Evolutionary conservation across 768 basidiomycete species (phyloP), one percentile per base, ranked within the genome.

Genomic region (Pluteus cervinus): DNA sequence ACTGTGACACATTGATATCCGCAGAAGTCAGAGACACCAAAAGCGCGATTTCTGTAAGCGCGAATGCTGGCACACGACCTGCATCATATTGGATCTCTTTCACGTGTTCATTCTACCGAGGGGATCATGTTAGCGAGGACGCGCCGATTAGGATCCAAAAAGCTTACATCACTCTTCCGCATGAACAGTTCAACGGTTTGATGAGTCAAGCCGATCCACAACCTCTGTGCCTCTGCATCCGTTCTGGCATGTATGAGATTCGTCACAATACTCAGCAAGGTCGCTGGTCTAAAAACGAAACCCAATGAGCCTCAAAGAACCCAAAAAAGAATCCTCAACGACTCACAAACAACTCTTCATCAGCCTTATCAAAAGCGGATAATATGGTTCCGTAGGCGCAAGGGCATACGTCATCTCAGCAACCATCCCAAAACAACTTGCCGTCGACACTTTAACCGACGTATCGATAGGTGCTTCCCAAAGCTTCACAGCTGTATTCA

Each of bases 21-120:
- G 75, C 73, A 4, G 86, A 85, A 2, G 83, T 78, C 36, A 91
- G 59, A 1, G 79, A 71, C 9, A 84, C 76, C 4, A 86, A 65
- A 46, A 86, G 77, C 0, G 82, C 75, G 25, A 88, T 79, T 55
- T 90, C 87, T 2, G 73, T 68, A 8, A 89, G 52, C 1, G 72
- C 71, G 47, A 90, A 76, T 3, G 81, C 76, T 1, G 81, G 68
- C 3, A 76, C 58, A 24, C 82, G 81, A 6, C 61, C 62, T 5
- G 67, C 50, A 39, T 72, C 65, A 6, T 65, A 51, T 44, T 79
- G 81, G 29, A 84, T 55, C 0, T 62, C 58, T 46, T 62, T 69
- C 18, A 72, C 64, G 35, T 71, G 65, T 14, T 65, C 58, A 20
- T 52, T 46, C 73, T 76, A 42, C 20, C 25, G 12, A 4, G 22